These are phyloP conservation scores for Craterostigma plantagineum DNA, from an alignment of 257 asterid genomes.

Conservation along the genomic window DNA sequence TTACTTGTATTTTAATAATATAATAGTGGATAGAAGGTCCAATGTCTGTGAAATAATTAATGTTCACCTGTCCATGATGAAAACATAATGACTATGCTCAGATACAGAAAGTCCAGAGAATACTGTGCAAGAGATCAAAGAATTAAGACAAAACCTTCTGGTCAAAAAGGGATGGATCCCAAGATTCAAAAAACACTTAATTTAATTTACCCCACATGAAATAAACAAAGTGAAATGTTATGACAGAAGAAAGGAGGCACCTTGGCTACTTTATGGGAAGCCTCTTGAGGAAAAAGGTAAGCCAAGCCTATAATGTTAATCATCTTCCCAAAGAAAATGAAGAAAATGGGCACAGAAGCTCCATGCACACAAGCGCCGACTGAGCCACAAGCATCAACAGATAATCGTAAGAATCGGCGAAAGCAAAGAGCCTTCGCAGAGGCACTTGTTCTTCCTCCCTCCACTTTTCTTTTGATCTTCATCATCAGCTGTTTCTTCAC, in stretches of 20 bases:
- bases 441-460: too few relatives aligned
- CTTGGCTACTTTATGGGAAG: constrained; percentile 72
- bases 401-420: constrained; percentile 64
- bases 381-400: constrained; percentile 50
- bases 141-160: neutral
- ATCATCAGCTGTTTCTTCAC: too few relatives aligned
- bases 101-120: constrained; percentile 83
- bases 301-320: constrained; percentile 76
- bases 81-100: constrained; percentile 66
- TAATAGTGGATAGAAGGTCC: neutral
- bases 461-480: too few relatives aligned
- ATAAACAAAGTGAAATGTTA: neutral
- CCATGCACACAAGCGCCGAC: constrained; percentile 87
- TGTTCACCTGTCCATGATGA: constrained; percentile 76
- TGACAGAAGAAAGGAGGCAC: constrained; percentile 12
- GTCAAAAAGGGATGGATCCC: neutral
- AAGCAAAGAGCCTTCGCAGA: constrained; percentile 31
- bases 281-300: constrained; percentile 63
- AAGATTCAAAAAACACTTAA: too few relatives aligned
- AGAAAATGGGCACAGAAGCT: constrained; percentile 93
- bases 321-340: constrained; percentile 80
- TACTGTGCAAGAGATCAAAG: constrained; percentile 41
- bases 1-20: neutral
- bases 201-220: neutral
- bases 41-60: neutral